Conservation (phyloP, 2,329 filamentous ascomycete genomes). For the Fusarium praegraminearum region DNA sequence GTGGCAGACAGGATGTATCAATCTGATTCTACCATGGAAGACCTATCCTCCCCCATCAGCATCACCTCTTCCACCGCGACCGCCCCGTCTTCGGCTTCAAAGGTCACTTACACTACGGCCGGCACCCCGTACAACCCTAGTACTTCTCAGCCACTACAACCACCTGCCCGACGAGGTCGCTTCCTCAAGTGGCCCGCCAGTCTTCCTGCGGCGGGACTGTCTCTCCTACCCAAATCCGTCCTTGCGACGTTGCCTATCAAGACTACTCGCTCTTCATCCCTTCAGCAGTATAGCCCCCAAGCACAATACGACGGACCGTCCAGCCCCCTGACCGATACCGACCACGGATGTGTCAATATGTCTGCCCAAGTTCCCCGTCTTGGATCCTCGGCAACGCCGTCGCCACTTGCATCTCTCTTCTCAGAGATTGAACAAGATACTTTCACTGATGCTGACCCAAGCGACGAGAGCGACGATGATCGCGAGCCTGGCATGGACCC, state of each 20-base stretch:
- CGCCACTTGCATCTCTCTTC: constrained; percentile 36
- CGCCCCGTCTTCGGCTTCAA: constrained; percentile 43
- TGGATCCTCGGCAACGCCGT: constrained; percentile 46
- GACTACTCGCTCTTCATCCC: constrained; percentile 34
- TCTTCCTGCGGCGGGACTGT: constrained; percentile 49
- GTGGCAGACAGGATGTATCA: constrained; percentile 36
- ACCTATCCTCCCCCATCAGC: constrained; percentile 44
- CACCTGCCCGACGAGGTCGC: constrained; percentile 64
- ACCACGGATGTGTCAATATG: constrained; percentile 46
- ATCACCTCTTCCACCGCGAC: constrained; percentile 40
- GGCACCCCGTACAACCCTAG: constrained; percentile 67
- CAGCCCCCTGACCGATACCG: constrained; percentile 53
- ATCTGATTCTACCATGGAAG: constrained; percentile 50
- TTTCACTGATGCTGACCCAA: constrained; percentile 41
- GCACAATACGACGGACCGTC: constrained; percentile 66
- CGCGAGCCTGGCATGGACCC: constrained; percentile 49
- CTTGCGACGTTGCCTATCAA: constrained; percentile 54
- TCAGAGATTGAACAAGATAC: constrained; percentile 33
- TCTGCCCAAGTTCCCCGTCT: constrained; percentile 45
- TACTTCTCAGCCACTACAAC: constrained; percentile 60
- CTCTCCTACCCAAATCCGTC: constrained; percentile 54
- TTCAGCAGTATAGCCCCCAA: constrained; percentile 63
- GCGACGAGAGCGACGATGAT: constrained; percentile 49
- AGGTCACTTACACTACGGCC: constrained; percentile 65
- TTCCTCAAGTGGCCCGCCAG: constrained; percentile 56